phyloP scores from a whole-genome alignment of 106 monocot species.

The Dendrobium huoshanense region DNA sequence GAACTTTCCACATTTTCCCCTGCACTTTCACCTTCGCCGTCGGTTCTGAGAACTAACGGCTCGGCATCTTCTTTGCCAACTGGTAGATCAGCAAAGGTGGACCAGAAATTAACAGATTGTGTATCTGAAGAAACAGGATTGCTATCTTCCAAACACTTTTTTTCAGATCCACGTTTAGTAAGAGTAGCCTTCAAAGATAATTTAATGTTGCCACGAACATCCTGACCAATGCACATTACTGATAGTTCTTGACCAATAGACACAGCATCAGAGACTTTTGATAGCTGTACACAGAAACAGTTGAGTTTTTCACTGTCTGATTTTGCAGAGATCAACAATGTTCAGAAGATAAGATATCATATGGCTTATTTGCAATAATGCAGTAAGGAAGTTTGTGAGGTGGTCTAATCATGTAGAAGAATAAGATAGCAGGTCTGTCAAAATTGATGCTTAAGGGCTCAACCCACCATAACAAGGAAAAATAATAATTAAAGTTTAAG shows the following conservation, averaged over 20 bases:
- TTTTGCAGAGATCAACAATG: neutral
- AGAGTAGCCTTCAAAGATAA: conserved; percentile 75
- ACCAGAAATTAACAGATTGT: conserved; percentile 17
- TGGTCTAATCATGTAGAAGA: no score
- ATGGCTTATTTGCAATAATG: no score
- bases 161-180: conserved; percentile 19
- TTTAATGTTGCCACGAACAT: conserved; percentile 86
- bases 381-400: no score
- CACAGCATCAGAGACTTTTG: conserved; percentile 75
- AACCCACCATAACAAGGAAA: no score
- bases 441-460: no score
- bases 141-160: conserved; percentile 5
- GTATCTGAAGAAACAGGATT: conserved; percentile 7
- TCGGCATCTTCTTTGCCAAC: neutral
- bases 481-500: no score
- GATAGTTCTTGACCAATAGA: conserved; percentile 75
- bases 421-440: no score
- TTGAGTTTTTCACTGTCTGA: neutral
- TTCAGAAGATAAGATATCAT: no score
- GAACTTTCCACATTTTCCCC: conserved; percentile 13
- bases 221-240: conserved; percentile 77
- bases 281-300: conserved; percentile 32
- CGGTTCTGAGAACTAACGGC: conserved; percentile 2
- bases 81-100: conserved; percentile 14
- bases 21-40: conserved; percentile 8